Base-by-base conservation (phyloP, 116 monocot genomes). In the Thalassia testudinum region DNA sequence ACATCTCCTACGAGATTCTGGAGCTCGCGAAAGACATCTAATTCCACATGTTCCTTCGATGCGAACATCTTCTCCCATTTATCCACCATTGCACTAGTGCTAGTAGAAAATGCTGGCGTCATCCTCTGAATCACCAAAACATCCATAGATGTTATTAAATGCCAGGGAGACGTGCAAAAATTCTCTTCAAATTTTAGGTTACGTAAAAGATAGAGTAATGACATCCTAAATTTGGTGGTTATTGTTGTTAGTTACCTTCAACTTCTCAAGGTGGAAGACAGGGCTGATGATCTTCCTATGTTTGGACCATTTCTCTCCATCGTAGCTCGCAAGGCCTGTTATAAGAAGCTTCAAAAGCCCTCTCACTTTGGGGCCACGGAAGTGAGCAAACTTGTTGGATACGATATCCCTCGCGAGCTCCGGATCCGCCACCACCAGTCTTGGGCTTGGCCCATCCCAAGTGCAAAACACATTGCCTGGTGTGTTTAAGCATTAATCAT, bases 231-330 rank as follows among this genome's bases (percentile, higher is more conserved):
- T 3, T 34, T 5, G 10, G 30, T 5, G 10, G 30, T 34, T 3
- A 34, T 34, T 34, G 10, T 5, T 24, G 4, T 12, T 5, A 1
- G 22, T 47, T n/a, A 81, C 81, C 75, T 81, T 81, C 6, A 76
- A 21, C 40, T 69, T 75, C 37, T 81, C 76, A 16, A 56, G 0
- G 42, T 69, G 76, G 52, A 76, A 81, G 34, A 72, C 66, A 23
- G 81, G 76, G 19, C 62, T 66, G 20, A 81, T 56, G 22, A 81
- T 75, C 44, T 42, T 68, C 42, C 69, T 52, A 27, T 76, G 76
- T 24, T 28, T 63, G 0, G 56, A 72, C 81, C 81, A 81, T 24
- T 81, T 81, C 16, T 81, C 65, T 23, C 76, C 76, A 0, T 81
- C 59, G 17, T 62, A 56, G 12, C 0, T 30, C 1, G 21, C 1